These are phyloP conservation scores for Vinca minor DNA, from an alignment of 257 asterid genomes.

Conservation along the genomic window DNA sequence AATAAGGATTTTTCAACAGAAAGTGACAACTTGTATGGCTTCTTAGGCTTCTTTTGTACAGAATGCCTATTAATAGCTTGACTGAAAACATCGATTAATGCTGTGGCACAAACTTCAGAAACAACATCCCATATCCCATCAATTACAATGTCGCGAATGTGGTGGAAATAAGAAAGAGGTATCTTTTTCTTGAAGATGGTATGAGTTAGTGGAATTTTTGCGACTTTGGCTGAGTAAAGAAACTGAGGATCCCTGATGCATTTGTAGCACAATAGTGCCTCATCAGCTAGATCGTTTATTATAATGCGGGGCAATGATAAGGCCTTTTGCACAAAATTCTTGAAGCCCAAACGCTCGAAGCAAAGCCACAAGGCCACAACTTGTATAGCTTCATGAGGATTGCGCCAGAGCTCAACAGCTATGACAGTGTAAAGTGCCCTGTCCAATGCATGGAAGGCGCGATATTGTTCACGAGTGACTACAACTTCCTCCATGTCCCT, in stretches of 20 bases:
- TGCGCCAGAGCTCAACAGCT: conserved; percentile 34
- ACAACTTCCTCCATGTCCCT: conserved; percentile 30
- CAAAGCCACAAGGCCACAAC: conserved; percentile 54
- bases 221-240: conserved; percentile 8
- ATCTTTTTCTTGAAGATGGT: conserved; percentile 24
- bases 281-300: conserved; percentile 39
- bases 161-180: conserved; percentile 25
- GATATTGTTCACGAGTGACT: conserved; percentile 25
- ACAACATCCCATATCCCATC: conserved; percentile 20
- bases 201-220: conserved; percentile 38
- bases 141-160: conserved; percentile 14
- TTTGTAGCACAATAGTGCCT: conserved; percentile 45
- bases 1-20: conserved; percentile 7
- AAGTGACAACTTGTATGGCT: conserved; percentile 8
- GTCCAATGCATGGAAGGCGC: conserved; percentile 37
- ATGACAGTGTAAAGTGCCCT: conserved; percentile 46
- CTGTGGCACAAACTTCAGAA: conserved; percentile 26
- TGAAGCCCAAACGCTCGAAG: conserved; percentile 35
- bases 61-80: conserved; percentile 21
- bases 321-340: conserved; percentile 24
- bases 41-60: background rate
- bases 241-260: conserved; percentile 16
- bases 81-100: conserved; percentile 37
- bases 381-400: conserved; percentile 42
- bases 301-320: conserved; percentile 22